A percentile compares a stretch with the other conserved stretches of the same genome.
phyloP scores from a whole-genome alignment of 306 rosid genomes.

The Pueraria montana region DNA sequence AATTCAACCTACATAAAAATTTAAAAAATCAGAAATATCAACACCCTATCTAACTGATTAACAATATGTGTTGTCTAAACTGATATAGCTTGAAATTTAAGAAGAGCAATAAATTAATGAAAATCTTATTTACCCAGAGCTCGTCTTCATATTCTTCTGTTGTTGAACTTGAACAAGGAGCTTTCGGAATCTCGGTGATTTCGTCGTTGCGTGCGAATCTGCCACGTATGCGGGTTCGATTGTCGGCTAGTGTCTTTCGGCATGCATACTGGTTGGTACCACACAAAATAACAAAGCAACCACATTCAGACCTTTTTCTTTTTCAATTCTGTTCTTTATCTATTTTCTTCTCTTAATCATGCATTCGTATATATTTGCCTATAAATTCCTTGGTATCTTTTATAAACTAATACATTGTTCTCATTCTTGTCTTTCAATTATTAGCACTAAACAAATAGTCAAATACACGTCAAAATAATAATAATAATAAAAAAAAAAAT shows the following conservation, averaged over 20 bases:
- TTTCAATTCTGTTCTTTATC: background rate
- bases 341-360: background rate
- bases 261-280: constrained; percentile 82
- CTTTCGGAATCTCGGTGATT: constrained; percentile 57
- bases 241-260: constrained; percentile 93
- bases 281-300: constrained; percentile 39
- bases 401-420: background rate
- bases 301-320: constrained; percentile 15
- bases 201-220: constrained; percentile 92
- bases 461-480: background rate
- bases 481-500: background rate
- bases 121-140: constrained; percentile 65
- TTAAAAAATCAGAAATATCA: too few species aligned
- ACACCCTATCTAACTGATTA: background rate
- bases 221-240: constrained; percentile 88
- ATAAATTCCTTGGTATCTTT: constrained; percentile 5
- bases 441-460: background rate
- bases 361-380: constrained; percentile 5
- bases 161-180: constrained; percentile 63
- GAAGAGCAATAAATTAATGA: background rate
- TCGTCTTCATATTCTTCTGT: constrained; percentile 71
- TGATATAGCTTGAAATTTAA: background rate
- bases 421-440: constrained; percentile 12
- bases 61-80: background rate
- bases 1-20: constrained; percentile 60